These are phyloP conservation scores for Aspergillus quadrilineatus DNA, from an alignment of 2,329 filamentous ascomycete species.

Conservation along the genomic window DNA sequence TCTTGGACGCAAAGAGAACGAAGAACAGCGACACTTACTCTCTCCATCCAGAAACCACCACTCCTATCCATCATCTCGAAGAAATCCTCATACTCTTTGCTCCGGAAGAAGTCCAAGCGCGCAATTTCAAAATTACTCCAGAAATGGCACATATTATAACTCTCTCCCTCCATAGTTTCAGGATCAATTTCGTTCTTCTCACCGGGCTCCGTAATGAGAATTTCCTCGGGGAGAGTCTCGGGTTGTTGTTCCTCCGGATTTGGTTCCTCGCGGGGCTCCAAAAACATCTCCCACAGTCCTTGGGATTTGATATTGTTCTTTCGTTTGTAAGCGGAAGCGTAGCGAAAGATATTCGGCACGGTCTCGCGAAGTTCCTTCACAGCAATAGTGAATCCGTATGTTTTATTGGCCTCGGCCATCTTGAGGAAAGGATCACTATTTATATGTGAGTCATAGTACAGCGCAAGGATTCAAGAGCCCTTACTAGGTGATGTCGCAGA, in stretches of 20 bases:
- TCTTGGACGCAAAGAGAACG: slow-evolving; percentile 2
- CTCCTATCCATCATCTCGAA: slow-evolving; percentile 99
- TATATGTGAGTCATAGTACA: slow-evolving; percentile 31
- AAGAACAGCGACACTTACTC: slow-evolving; percentile 59
- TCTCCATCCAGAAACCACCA: slow-evolving; percentile 98
- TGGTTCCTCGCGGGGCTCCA: slow-evolving; percentile 61
- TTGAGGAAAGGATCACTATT: slow-evolving; percentile 85
- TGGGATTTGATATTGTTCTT: slow-evolving; percentile 86
- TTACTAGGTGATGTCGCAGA: slow-evolving; percentile 98
- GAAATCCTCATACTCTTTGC: slow-evolving; percentile 96
- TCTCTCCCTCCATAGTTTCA: slow-evolving; percentile 94
- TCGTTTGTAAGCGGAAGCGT: slow-evolving; percentile 96
- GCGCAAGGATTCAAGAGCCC: slow-evolving; percentile 26
- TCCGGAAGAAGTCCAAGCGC: slow-evolving; percentile 89
- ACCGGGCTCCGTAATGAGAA: slow-evolving; percentile 72
- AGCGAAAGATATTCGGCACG: slow-evolving; percentile 97
- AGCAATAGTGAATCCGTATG: slow-evolving; percentile 97
- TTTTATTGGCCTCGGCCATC: slow-evolving; percentile 94
- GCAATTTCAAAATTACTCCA: slow-evolving; percentile 99
- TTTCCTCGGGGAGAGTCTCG: slow-evolving; percentile 76
- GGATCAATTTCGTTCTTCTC: slow-evolving; percentile 75
- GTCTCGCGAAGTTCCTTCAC: slow-evolving; percentile 98
- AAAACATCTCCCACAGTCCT: slow-evolving; percentile 98
- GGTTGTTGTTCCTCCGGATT: slow-evolving; percentile 64
- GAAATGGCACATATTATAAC: slow-evolving; percentile 99